phyloP scores from a whole-genome alignment of 192 early-diverging fungal genomes.

The Geranomyces variabilis region DNA sequence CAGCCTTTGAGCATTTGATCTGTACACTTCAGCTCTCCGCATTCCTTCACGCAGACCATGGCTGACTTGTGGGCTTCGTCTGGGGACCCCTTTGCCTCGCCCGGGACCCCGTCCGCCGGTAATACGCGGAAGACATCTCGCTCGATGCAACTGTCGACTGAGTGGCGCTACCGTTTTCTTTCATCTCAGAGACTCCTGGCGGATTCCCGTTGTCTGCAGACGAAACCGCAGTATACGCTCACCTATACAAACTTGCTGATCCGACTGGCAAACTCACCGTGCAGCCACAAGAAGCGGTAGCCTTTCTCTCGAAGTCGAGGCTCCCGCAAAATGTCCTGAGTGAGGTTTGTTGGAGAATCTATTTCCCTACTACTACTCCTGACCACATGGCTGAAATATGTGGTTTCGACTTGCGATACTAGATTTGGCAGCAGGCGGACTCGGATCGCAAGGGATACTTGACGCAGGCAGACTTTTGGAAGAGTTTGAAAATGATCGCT shows the following conservation, averaged over 20 bases:
- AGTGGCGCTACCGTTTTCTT: background rate
- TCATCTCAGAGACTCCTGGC: background rate
- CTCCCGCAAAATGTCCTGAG: slow-evolving; percentile 43
- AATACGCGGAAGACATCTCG: background rate
- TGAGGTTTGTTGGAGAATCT: slow-evolving; percentile 33
- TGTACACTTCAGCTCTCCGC: no score
- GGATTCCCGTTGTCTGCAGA: slow-evolving; percentile 32
- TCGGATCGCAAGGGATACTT: slow-evolving; percentile 75
- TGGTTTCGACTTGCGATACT: slow-evolving; percentile 33
- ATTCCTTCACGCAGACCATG: background rate
- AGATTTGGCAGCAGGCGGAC: slow-evolving; percentile 89
- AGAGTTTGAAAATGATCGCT: slow-evolving; percentile 88
- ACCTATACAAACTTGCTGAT: slow-evolving; percentile 42
- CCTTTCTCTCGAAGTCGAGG: slow-evolving; percentile 48
- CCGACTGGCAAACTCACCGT: slow-evolving; percentile 24
- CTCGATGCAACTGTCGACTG: no score
- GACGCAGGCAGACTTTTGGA: slow-evolving; percentile 71
- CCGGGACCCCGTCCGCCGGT: background rate
- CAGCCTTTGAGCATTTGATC: no score
- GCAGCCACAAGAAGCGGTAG: slow-evolving; percentile 37
- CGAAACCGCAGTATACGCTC: slow-evolving; percentile 34
- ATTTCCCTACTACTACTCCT: background rate
- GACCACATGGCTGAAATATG: slow-evolving; percentile 17
- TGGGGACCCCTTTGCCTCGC: background rate
- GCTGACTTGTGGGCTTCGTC: slow-evolving; percentile 2